Evolutionary conservation across 805 yeast species (phyloP), one percentile per base, ranked within the genome.

Genomic region (Wickerhamomyces bovis): DNA sequence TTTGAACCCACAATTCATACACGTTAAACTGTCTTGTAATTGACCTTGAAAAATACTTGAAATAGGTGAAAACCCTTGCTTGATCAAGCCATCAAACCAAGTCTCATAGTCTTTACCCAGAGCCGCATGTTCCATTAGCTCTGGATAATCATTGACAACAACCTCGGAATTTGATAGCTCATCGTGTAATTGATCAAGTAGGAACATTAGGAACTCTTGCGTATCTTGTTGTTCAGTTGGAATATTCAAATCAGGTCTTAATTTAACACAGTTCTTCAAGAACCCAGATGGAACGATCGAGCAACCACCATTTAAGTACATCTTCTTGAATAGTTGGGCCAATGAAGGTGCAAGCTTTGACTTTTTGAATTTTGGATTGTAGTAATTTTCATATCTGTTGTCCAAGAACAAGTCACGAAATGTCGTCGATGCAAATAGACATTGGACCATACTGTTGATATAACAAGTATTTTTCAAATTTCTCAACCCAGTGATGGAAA

Each of bases 171-270:
- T 66, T 1, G 75, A 58, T 45, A 85, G 61, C 56, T 86, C 95
- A 42, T 80, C 81, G 60, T 86, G 92, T 12, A 86, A 61, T 51
- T 80, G 72, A 57, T 83, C 90, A 52, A 85, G 65, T 11, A 85
- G 53, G 49, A 85, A 78, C 60, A 84, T 71, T 39, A 86, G 63
- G 56, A 84, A 84, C 55, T 86, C 94, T 45, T 85, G 89, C 1
- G 90, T 82, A 61, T 86, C 95, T 58, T 86, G 94, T 56, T 86
- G 95, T 55, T 83, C 88, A 53, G 74, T 64, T 0, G 92, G 92
- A 12, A 85, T 83, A 52, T 70, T 68, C 45, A 84, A 72, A 55
- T 82, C 87, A 0, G 89, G 89, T 52, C 83, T 78, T 20, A 83
- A 57, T 7, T 65, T 50, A 20, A 77, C 64, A 43, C 82, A 67